A percentile compares a stretch with the other conserved stretches of the same genome.
Evolutionary conservation across 768 basidiomycete genomes (phyloP).

Genomic region (Leccinum boreale): DNA sequence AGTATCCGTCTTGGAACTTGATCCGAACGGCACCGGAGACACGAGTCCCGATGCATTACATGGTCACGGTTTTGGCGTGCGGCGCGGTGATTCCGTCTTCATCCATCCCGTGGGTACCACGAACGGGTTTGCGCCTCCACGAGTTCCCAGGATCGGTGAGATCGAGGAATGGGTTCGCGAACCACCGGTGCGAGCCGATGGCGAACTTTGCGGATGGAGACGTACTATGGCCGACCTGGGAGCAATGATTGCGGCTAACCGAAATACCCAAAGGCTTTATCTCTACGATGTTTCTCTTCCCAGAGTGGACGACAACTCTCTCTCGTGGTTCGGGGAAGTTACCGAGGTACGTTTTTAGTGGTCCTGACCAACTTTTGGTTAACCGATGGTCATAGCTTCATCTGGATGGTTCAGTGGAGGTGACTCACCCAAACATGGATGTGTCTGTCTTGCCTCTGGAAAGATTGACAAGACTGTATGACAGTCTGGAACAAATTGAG

Average conservation of each 20-base stretch:
- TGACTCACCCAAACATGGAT: conserved; percentile 62
- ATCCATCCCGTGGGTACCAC: conserved; percentile 66
- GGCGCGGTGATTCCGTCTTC: conserved; percentile 82
- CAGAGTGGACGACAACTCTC: conserved; percentile 34
- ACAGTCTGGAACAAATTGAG: conserved; percentile 78
- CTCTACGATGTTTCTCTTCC: conserved; percentile 46
- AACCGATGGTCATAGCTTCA: conserved; percentile 47
- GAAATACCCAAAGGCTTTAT: conserved; percentile 35
- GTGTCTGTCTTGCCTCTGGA: conserved; percentile 54
- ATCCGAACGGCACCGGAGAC: conserved; percentile 73
- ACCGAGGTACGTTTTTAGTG: conserved; percentile 48
- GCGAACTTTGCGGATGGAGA: conserved; percentile 65
- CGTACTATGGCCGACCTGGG: conserved; percentile 71
- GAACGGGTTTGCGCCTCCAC: conserved; percentile 67
- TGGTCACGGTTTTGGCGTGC: conserved; percentile 71
- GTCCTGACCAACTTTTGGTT: conserved; percentile 2
- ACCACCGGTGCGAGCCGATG: conserved; percentile 42
- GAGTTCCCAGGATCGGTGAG: conserved; percentile 83
- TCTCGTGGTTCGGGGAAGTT: conserved; percentile 89
- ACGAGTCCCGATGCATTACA: conserved; percentile 40
- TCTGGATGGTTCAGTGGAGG: conserved; percentile 68
- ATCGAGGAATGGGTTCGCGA: conserved; percentile 78
- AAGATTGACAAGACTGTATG: conserved; percentile 72
- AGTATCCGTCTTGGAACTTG: conserved; percentile 83
- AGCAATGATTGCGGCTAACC: conserved; percentile 47